Conservation (phyloP, 2,329 filamentous ascomycete species). For the Trichoderma koningii region DNA sequence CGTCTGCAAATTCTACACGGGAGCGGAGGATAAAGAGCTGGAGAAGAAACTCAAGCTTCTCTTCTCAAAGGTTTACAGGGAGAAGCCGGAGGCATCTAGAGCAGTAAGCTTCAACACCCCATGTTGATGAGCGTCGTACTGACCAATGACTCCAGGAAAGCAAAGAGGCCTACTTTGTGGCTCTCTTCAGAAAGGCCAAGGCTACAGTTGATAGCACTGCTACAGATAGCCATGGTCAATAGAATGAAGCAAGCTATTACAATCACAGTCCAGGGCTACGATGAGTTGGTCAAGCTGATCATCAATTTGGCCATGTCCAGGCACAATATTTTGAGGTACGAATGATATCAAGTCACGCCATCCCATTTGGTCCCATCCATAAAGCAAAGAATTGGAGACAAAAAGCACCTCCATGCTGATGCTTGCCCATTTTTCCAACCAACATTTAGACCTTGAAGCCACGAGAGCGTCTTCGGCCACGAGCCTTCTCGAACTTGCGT, state of each 20-base stretch:
- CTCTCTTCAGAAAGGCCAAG: constrained; percentile 63
- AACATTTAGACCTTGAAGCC: constrained; percentile 98
- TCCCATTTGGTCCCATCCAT: constrained; percentile 45
- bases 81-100: constrained; percentile 90
- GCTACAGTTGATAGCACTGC: not conserved
- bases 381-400: constrained; percentile 37
- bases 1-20: constrained; percentile 97
- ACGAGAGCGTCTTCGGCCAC: constrained; percentile 96
- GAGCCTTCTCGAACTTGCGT: constrained; percentile 98
- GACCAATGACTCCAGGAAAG: constrained; percentile 39
- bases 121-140: not conserved
- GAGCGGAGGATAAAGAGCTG: constrained; percentile 77
- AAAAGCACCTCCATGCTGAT: constrained; percentile 33
- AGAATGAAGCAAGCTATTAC: not conserved
- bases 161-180: constrained; percentile 85
- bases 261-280: constrained; percentile 30
- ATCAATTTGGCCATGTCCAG: constrained; percentile 24
- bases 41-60: constrained; percentile 73
- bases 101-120: constrained; percentile 58
- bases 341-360: constrained; percentile 53
- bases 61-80: constrained; percentile 77
- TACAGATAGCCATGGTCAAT: not conserved
- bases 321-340: constrained; percentile 37
- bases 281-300: constrained; percentile 22
- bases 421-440: constrained; percentile 33